phyloP scores from a whole-genome alignment of 176 grass and related monocot species.

The Oryza coarctata region DNA sequence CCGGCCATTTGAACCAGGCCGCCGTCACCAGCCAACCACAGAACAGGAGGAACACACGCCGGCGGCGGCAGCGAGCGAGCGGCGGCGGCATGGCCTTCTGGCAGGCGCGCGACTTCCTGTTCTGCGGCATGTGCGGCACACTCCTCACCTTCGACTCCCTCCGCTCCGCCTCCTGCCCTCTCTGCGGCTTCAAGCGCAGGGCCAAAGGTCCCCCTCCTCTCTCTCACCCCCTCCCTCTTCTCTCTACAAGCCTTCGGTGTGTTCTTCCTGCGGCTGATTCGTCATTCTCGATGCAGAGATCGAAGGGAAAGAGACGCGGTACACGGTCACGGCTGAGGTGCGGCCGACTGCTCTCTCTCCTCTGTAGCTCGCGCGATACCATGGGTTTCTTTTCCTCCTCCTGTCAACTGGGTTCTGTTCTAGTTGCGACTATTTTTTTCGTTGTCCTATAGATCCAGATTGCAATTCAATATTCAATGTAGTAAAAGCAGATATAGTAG shows the following conservation, averaged over 20 bases:
- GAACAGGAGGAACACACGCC: neutral
- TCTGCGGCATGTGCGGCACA: conserved; percentile 77
- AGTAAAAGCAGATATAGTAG: too few relatives aligned
- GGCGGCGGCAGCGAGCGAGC: too few relatives aligned
- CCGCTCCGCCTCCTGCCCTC: conserved; percentile 52
- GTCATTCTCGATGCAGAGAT: conserved; percentile 44
- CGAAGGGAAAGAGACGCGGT: conserved; percentile 60
- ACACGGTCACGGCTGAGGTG: conserved; percentile 61
- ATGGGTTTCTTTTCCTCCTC: too few relatives aligned
- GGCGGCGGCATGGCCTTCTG: conserved; percentile 53
- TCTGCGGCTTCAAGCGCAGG: conserved; percentile 82
- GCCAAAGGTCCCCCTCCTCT: conserved; percentile 46
- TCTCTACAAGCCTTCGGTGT: neutral
- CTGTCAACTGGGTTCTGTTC: neutral
- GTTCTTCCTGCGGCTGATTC: neutral
- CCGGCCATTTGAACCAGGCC: too few relatives aligned
- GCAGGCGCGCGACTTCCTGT: conserved; percentile 74
- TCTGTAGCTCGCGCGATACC: neutral
- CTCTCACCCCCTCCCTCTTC: neutral
- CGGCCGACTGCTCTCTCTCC: neutral
- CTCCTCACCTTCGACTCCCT: conserved; percentile 64
- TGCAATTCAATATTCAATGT: too few relatives aligned
- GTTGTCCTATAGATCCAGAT: neutral
- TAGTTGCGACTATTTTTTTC: neutral
- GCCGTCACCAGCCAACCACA: neutral